Conservation (phyloP, 345 rosid species). For the Pistacia vera region DNA sequence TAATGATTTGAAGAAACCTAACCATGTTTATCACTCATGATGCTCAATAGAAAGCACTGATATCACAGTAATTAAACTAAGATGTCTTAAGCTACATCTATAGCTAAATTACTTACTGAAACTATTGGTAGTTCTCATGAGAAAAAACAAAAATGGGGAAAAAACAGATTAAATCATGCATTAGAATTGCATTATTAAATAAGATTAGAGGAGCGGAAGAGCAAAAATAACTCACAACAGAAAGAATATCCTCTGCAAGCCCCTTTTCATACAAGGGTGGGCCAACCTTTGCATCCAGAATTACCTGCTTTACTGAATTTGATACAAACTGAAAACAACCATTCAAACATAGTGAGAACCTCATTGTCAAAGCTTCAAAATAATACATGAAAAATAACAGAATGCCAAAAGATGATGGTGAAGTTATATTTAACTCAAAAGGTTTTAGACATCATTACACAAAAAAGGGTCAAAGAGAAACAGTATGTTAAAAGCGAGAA, state of each 20-base stretch:
- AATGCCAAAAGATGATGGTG: not conserved
- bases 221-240: conserved; percentile 59
- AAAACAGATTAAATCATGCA: not conserved
- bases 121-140: not conserved
- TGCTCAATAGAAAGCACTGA: not conserved
- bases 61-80: not conserved
- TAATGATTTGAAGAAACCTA: not conserved
- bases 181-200: conserved; percentile 14
- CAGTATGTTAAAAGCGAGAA: not conserved
- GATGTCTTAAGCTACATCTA: not conserved
- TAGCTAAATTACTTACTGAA: not conserved
- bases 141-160: conserved; percentile 5
- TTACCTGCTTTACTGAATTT: conserved; percentile 66
- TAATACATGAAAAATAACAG: not conserved
- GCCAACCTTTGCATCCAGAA: conserved; percentile 93
- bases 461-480: not conserved
- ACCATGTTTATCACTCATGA: not conserved
- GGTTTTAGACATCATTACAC: not conserved
- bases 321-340: conserved; percentile 57
- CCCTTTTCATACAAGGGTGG: conserved; percentile 87
- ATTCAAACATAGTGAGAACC: conserved; percentile 21
- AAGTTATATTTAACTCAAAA: conserved; percentile 3
- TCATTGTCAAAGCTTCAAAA: conserved; percentile 2
- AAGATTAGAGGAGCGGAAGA: not conserved
- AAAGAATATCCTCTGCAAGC: conserved; percentile 78